A percentile compares a stretch with the other conserved stretches of the same genome.
Evolutionary conservation across 306 rosid species (phyloP).

Genomic region (Geum urbanum): DNA sequence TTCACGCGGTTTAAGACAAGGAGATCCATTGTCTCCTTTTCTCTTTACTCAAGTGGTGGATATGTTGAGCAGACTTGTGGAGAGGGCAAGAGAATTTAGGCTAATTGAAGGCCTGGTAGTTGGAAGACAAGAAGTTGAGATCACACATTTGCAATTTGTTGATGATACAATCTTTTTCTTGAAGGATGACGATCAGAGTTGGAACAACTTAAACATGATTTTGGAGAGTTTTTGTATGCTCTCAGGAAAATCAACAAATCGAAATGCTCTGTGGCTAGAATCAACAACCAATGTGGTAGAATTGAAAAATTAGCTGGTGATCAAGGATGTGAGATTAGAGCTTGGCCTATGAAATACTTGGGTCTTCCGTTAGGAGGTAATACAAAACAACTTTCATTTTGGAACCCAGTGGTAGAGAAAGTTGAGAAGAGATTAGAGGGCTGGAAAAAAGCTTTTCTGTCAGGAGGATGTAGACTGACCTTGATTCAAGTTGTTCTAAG

Average conservation of each 20-base stretch:
- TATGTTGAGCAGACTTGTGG: background rate
- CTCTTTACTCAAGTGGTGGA: background rate
- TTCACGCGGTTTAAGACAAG: background rate
- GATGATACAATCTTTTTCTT: background rate
- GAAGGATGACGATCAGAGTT: background rate
- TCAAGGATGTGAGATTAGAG: too few relatives aligned
- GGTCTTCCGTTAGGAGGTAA: background rate
- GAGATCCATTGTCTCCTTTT: background rate
- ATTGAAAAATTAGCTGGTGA: too few relatives aligned
- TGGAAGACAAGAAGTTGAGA: too few relatives aligned
- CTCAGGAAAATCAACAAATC: too few relatives aligned
- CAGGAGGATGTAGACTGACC: background rate
- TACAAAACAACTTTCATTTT: background rate
- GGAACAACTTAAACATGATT: too few relatives aligned
- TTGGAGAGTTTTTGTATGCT: too few relatives aligned
- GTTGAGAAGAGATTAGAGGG: background rate
- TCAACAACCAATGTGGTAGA: too few relatives aligned
- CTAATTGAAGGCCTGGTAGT: too few relatives aligned
- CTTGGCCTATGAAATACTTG: too few relatives aligned
- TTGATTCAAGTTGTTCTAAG: too few relatives aligned
- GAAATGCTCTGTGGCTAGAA: too few relatives aligned
- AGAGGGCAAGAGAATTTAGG: background rate
- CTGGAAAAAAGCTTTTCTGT: background rate
- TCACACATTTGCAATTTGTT: background rate
- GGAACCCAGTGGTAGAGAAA: background rate